Base-by-base conservation (phyloP, 192 early-diverging fungal species). In the Coemansia sp. region DNA sequence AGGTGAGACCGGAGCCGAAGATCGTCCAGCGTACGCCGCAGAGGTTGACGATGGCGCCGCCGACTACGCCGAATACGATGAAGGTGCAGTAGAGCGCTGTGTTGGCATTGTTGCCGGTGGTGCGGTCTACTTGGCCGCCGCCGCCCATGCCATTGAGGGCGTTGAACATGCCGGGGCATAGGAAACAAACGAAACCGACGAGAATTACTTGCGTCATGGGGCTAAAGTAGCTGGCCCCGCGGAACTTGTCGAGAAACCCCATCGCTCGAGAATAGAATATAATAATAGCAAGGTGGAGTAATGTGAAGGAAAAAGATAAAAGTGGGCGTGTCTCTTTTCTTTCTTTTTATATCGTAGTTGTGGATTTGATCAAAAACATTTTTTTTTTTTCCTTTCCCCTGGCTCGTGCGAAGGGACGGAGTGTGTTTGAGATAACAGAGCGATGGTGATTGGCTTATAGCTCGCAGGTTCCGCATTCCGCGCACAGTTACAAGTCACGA, bases 91-190 rank as follows among this genome's bases (percentile, higher is more conserved):
- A 88, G 8, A 93, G 85, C 28, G 91, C 89, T 39, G 88, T 88
- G 72, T 87, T 87, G 72, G 87, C 90, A 48, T 90, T 84, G 68
- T 88, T 83, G 50, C 82, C 86, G 28, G 83, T 84, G 13, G 72
- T 80, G 39, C 81, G 76, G 68, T 79, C 72, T 34, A 85, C 67
- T 56, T 86, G 84, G 48, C 90, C 89, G 45, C 79, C 87, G 64
- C 87, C 89, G 55, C 88, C 88, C 71, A 88, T 78, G 4, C 83
- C 72, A 73, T 77, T 76, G 11, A 89, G 76, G 21, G 88, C 86
- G 47, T 89, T 89, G 57, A 87, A 91, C 88, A 91, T 90, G 68
- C 89, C 89, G 8, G 89, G 89, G 64, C 89, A 90, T 53, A 85
- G 84, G 83, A 90, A 90, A 67, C 87, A 88, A 25, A 90, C 85